Evolutionary conservation across 345 rosid species (phyloP), one percentile per base, ranked within the genome.

Genomic region (Citrus australasica): DNA sequence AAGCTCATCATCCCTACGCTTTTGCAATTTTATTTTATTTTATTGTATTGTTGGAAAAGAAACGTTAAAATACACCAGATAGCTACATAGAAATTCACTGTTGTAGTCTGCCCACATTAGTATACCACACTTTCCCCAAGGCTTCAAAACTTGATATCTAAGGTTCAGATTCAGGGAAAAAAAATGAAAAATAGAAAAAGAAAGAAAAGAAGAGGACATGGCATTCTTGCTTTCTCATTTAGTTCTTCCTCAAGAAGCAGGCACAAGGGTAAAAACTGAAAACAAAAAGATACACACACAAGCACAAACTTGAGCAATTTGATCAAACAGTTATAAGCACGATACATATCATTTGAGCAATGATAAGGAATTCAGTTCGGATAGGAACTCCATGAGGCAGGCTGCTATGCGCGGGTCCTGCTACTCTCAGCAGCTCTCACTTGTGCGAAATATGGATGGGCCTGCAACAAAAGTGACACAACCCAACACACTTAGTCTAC

Each of bases 371-470:
- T 61, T 40, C 30, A 66, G 55, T 69, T 64, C 80, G 25, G 71
- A 71, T 28, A 76, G 21, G 17, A 53, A 62, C 32, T 27, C 60
- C 48, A 7, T 62, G 55, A 5, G 35, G 59, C 7, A 4, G 59
- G 71, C 76, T 84, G 85, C 85, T 90, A 85, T 64, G 83, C 81
- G 77, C 97, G 85, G 88, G 88, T 87, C 85, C 98, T 89, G 89
- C 97, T 89, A 69, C 85, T 94, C 82, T 96, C 99, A 21, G 99
- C 97, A 82, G 98, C 97, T 79, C 90, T 91, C 60, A 94, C 99
- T 85, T 95, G 98, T 21, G 99, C 87, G 72, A 94, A 92, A 84
- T 92, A 96, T 14, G 94, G 83, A 81, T 94, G 98, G 7, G 79
- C 88, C 99, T 96, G 87, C 85, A 61, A 1, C 14, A 42, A 48